Base-by-base conservation (phyloP, 306 rosid species). In the Styphnolobium japonicum region DNA sequence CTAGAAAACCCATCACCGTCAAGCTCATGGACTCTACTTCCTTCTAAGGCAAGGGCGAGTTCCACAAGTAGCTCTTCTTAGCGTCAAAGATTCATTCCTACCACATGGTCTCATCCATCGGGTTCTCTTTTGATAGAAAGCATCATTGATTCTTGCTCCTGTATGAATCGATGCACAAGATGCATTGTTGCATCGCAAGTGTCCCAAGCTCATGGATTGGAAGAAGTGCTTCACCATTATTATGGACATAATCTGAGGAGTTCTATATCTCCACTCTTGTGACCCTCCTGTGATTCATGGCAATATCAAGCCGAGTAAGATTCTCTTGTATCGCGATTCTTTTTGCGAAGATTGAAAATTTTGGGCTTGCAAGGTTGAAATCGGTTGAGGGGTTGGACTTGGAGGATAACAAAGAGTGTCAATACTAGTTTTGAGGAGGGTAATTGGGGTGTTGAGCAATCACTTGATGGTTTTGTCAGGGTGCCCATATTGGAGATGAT, bases 21-120 rank as follows among this genome's bases (percentile, higher is more conserved):
- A 90, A 90, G 82, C 73, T 81, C 63, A 85, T 90, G 91, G 92
- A 88, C 85, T 88, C 92, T 11, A 85, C 92, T 3, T 88, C 95
- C 4, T 80, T 88, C 4, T 92, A 90, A 73, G 89, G 90, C 37
- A 92, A 90, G 77, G 85, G 92, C 2, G 95, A 90, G 77, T 90
- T 90, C 39, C 90, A 90, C 83, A 88, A 88, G 88, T 91, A 90
- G 86, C 85, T 90, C 60, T 80, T 88, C 67, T 87, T 90, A 42
- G 92, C 91, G 11, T 78, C 95, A n/a, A 56, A 79, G 82, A 78
- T 88, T 25, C 83, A 68, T 1, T 88, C 91, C 0, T 65, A 60
- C 15, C 77, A 76, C 19, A 78, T 87, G 3, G 89, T 85, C 46
- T 56, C 87, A 1, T 86, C 86, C 0, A 42, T 87, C 19, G 95